These are phyloP conservation scores for Zoysia matrella DNA, from an alignment of 202 grass and related monocot species.

Conservation along the genomic window DNA sequence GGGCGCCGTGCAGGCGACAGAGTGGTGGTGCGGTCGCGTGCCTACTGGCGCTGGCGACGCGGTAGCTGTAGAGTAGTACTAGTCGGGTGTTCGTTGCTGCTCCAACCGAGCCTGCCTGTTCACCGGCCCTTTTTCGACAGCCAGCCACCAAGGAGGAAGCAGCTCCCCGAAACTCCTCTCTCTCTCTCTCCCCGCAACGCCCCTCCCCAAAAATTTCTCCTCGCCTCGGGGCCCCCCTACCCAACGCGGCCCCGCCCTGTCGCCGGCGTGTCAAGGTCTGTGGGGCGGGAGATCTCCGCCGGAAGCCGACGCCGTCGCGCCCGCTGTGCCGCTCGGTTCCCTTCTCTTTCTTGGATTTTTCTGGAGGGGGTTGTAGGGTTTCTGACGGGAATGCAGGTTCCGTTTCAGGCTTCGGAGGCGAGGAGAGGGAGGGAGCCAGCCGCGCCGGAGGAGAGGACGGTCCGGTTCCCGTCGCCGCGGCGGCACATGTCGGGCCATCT, in stretches of 20 bases:
- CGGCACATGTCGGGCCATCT: slow-evolving; percentile 77
- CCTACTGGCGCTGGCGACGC: no score
- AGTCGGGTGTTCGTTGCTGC: no score
- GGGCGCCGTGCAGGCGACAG: no score
- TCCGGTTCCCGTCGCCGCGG: slow-evolving; percentile 15
- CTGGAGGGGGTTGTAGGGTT: slow-evolving; percentile 43
- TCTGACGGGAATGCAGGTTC: slow-evolving; percentile 72
- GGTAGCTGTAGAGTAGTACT: no score
- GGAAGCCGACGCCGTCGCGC: background rate
- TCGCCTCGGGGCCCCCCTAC: slow-evolving; percentile 10
- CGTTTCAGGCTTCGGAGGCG: slow-evolving; percentile 50
- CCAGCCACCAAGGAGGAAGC: no score
- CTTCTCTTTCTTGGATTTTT: background rate
- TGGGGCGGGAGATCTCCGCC: slow-evolving; percentile 16
- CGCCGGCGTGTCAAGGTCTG: slow-evolving; percentile 29
- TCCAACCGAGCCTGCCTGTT: no score
- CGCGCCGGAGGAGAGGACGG: background rate
- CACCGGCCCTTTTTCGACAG: no score
- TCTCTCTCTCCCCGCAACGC: background rate
- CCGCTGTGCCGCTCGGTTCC: background rate
- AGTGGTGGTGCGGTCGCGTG: no score
- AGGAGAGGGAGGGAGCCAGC: background rate
- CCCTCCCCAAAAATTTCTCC: slow-evolving; percentile 40
- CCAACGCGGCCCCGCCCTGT: background rate
- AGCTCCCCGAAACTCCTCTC: background rate